A percentile compares a stretch with the other conserved stretches of the same genome.
phyloP scores from a whole-genome alignment of 1,139 yeast genomes.

The Sugiyamaella japonica region DNA sequence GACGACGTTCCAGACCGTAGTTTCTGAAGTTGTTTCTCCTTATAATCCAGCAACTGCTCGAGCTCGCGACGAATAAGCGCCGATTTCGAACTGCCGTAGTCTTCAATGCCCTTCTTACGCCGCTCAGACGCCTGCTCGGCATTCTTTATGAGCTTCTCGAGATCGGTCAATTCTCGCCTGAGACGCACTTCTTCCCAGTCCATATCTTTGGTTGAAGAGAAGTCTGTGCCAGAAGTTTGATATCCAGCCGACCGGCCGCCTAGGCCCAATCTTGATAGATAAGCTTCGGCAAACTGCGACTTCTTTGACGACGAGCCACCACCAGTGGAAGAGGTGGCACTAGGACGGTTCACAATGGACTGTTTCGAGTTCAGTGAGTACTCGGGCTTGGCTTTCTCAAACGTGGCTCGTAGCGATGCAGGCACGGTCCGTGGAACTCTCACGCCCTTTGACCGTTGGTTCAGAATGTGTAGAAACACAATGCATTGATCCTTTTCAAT shows the following conservation, averaged over 20 bases:
- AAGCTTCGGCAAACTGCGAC: conserved; percentile 49
- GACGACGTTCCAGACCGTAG: conserved; percentile 32
- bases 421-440: conserved; percentile 93
- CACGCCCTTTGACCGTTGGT: conserved; percentile 85
- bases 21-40: conserved; percentile 51
- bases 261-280: conserved; percentile 48
- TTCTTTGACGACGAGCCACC: conserved; percentile 38
- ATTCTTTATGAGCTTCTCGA: conserved; percentile 61
- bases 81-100: conserved; percentile 44
- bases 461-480: conserved; percentile 84
- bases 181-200: conserved; percentile 88
- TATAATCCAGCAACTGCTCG: conserved; percentile 77
- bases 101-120: conserved; percentile 46
- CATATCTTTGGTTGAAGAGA: conserved; percentile 68
- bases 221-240: conserved; percentile 67
- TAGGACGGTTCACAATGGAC: conserved; percentile 41
- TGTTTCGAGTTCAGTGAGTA: conserved; percentile 63
- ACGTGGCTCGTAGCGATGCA: conserved; percentile 87
- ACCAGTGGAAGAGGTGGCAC: conserved; percentile 16
- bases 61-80: conserved; percentile 64
- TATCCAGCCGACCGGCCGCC: conserved; percentile 40
- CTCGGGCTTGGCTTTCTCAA: conserved; percentile 80
- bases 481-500: conserved; percentile 92
- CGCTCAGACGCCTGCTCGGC: conserved; percentile 55
- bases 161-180: conserved; percentile 71